Conservation (phyloP, 2,329 filamentous ascomycete genomes). For the Cladosporium colombiae region DNA sequence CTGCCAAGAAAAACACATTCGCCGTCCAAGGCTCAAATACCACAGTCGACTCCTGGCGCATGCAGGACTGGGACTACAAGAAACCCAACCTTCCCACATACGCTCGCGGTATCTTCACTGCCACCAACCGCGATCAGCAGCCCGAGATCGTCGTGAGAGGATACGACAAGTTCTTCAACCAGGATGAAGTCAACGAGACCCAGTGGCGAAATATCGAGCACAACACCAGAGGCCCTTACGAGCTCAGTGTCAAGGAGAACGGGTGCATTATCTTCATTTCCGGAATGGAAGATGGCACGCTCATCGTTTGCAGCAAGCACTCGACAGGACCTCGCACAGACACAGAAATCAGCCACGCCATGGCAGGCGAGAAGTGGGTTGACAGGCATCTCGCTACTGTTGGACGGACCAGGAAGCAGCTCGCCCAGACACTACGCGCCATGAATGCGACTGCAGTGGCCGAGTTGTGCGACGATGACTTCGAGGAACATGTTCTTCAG, state of each 20-base stretch:
- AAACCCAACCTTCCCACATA: constrained; percentile 82
- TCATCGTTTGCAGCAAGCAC: constrained; percentile 98
- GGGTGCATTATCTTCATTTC: constrained; percentile 99
- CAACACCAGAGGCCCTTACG: constrained; percentile 83
- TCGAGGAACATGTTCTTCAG: constrained; percentile 94
- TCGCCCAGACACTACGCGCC: constrained; percentile 71
- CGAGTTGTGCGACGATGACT: constrained; percentile 92
- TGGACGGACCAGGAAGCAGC: constrained; percentile 75
- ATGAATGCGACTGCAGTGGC: constrained; percentile 94
- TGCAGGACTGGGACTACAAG: constrained; percentile 97
- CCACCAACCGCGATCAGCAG: constrained; percentile 61
- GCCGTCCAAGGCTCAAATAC: constrained; percentile 65
- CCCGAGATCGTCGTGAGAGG: constrained; percentile 83
- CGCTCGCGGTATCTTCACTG: constrained; percentile 92
- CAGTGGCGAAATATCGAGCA: constrained; percentile 76
- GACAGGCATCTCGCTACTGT: constrained; percentile 75
- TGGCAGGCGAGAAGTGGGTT: constrained; percentile 78
- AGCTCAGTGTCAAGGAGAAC: constrained; percentile 96
- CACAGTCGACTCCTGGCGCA: constrained; percentile 84
- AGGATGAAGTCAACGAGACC: constrained; percentile 77
- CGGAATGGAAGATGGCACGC: constrained; percentile 81
- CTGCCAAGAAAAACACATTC: constrained; percentile 80
- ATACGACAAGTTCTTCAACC: constrained; percentile 99
- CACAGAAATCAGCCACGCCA: constrained; percentile 74
- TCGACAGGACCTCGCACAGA: constrained; percentile 83